Percentiles rank a stretch among this genome's conserved stretches.
Conservation (phyloP, 768 basidiomycete species). For the Tulasnella sp. region DNA sequence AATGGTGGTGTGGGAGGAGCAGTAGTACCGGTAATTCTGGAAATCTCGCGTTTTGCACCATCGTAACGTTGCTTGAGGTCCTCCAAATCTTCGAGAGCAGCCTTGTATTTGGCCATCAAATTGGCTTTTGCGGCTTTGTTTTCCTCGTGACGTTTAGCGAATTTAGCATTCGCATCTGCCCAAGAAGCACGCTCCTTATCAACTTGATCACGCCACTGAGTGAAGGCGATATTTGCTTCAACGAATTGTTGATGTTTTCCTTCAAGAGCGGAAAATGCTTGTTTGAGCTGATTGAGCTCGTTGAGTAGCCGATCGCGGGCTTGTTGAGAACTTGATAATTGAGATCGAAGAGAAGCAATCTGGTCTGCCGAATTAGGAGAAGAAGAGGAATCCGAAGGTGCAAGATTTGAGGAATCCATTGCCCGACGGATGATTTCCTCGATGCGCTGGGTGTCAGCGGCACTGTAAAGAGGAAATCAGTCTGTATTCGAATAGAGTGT, state of each 20-base stretch:
- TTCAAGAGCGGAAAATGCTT: slow-evolving; percentile 7
- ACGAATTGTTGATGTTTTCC: slow-evolving; percentile 15
- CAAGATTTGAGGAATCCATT: background rate
- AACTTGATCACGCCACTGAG: slow-evolving; percentile 13
- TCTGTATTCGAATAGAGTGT: background rate
- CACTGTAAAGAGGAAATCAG: background rate
- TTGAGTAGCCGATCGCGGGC: background rate
- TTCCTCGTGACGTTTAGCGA: slow-evolving; percentile 15
- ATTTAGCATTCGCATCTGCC: slow-evolving; percentile 15
- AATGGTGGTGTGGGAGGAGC: slow-evolving; percentile 4
- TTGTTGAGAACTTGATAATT: slow-evolving; percentile 8
- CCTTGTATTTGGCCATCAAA: slow-evolving; percentile 12
- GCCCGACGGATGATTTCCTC: slow-evolving; percentile 11
- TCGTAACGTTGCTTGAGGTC: slow-evolving; percentile 13
- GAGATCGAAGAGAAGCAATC: slow-evolving; percentile 5
- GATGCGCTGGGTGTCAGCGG: slow-evolving; percentile 4
- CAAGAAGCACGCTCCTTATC: slow-evolving; percentile 10
- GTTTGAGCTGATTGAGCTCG: slow-evolving; percentile 2
- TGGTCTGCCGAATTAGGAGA: slow-evolving; percentile 2
- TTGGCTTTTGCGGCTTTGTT: slow-evolving; percentile 13
- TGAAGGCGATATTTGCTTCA: slow-evolving; percentile 15
- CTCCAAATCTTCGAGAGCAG: slow-evolving; percentile 11
- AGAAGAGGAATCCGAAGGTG: background rate
- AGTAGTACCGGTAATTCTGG: background rate
- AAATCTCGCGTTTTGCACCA: slow-evolving; percentile 8